These are phyloP conservation scores for Candida yuanshanica DNA, from an alignment of 805 yeast genomes.

Conservation along the genomic window DNA sequence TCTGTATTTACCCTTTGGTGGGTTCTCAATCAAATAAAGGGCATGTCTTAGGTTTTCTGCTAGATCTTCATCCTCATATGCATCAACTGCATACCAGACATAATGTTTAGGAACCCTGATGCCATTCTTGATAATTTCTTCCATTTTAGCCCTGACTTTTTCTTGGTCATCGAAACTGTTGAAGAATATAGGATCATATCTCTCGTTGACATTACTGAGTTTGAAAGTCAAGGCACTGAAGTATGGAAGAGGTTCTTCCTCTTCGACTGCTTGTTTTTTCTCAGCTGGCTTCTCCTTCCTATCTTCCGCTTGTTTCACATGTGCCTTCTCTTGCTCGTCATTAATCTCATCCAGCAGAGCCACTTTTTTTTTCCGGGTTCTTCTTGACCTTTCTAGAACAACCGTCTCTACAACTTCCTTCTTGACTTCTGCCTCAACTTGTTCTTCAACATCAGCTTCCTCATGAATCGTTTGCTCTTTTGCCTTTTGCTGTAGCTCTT, in stretches of 20 bases:
- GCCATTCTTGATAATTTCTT: conserved; percentile 52
- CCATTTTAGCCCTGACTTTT: conserved; percentile 58
- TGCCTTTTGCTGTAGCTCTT: conserved; percentile 21
- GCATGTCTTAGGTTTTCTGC: conserved; percentile 61
- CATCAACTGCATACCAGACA: conserved; percentile 83
- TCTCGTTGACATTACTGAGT: conserved; percentile 57
- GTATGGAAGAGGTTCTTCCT: conserved; percentile 32
- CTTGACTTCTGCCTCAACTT: conserved; percentile 9
- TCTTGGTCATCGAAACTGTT: conserved; percentile 59
- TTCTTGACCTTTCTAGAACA: conserved; percentile 33
- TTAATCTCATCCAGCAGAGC: conserved; percentile 1
- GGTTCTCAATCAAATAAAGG: conserved; percentile 47
- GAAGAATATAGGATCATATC: conserved; percentile 56
- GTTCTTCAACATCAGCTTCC: conserved; percentile 12
- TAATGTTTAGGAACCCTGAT: conserved; percentile 53
- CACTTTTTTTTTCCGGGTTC: conserved; percentile 3
- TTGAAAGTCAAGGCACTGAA: conserved; percentile 63
- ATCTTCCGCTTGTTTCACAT: conserved; percentile 9
- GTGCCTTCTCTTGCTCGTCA: not conserved
- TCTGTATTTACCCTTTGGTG: conserved; percentile 31
- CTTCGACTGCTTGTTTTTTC: conserved; percentile 9
- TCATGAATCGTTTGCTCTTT: conserved; percentile 8
- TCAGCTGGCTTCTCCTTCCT: conserved; percentile 17
- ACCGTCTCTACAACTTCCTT: conserved; percentile 13
- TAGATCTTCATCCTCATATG: conserved; percentile 57